phyloP scores from a whole-genome alignment of 441 rosid species.

The Populus hybrid region DNA sequence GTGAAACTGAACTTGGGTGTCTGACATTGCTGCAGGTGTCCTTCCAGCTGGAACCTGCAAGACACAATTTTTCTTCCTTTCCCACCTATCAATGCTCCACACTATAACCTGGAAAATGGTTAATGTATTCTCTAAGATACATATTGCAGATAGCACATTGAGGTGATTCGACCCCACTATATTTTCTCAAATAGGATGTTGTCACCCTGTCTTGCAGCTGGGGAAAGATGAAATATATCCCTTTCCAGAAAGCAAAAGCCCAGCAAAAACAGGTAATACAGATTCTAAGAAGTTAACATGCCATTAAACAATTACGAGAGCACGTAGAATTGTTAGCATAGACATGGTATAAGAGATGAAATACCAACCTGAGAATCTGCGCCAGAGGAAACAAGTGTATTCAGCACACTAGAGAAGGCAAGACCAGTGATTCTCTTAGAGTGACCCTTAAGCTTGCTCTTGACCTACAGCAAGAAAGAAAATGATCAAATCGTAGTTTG shows the following conservation, averaged over 20 bases:
- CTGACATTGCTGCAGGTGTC: conserved; percentile 26
- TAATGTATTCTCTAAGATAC: neutral
- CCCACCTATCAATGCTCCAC: conserved; percentile 56
- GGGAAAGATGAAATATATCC: neutral
- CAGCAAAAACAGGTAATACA: neutral
- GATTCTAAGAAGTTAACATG: neutral
- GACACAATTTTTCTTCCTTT: conserved; percentile 32
- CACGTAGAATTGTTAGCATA: neutral
- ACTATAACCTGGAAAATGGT: conserved; percentile 38
- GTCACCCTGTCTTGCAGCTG: neutral
- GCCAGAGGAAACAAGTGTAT: conserved; percentile 48
- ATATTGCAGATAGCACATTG: neutral
- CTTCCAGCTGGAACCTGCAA: conserved; percentile 47
- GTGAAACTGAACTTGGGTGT: conserved; percentile 56
- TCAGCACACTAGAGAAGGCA: conserved; percentile 46
- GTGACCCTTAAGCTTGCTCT: conserved; percentile 50
- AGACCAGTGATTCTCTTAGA: conserved; percentile 53
- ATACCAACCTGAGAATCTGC: conserved; percentile 54
- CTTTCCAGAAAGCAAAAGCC: neutral
- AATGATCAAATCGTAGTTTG: neutral
- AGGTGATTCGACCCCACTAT: neutral
- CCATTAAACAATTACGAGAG: neutral
- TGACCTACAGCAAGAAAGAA: conserved; percentile 31
- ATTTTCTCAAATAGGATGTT: neutral
- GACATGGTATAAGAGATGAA: neutral